Evolutionary conservation across 148 eudicot genomes (phyloP).

Genomic region (Diospyros kaki): DNA sequence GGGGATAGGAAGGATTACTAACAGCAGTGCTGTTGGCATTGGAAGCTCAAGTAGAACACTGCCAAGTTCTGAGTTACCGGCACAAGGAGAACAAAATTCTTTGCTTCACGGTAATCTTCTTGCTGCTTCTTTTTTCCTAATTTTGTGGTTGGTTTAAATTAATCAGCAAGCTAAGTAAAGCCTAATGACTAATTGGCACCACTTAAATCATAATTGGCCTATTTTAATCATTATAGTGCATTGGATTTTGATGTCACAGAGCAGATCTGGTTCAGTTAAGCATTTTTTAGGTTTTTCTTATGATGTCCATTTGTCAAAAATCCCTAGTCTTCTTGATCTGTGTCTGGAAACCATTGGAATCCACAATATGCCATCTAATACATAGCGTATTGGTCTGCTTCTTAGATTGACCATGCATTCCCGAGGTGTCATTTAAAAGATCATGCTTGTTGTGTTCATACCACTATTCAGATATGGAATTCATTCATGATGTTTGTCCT

Average conservation of each 20-base stretch:
- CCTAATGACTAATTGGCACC: not conserved
- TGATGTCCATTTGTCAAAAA: not conserved
- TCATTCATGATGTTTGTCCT: no score
- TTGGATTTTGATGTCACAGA: not conserved
- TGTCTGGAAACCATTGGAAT: no score
- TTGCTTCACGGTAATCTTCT: conserved; percentile 47
- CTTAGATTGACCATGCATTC: not conserved
- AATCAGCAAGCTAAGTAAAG: not conserved
- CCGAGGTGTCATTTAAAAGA: not conserved
- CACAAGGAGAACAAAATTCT: conserved; percentile 41
- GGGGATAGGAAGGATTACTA: conserved; percentile 34
- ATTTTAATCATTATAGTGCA: not conserved
- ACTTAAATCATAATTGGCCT: not conserved
- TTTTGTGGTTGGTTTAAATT: not conserved
- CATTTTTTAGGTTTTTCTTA: not conserved
- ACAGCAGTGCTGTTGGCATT: conserved; percentile 32
- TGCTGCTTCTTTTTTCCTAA: not conserved
- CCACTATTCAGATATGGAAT: no score
- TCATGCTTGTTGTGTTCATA: not conserved
- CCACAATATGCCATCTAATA: no score
- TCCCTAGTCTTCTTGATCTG: no score
- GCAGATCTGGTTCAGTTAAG: not conserved
- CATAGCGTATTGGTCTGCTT: not conserved
- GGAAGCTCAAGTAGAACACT: conserved; percentile 45
- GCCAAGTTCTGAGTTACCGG: conserved; percentile 39